Conservation (phyloP, 2,329 filamentous ascomycete species). For the Cladosporium colombiae region DNA sequence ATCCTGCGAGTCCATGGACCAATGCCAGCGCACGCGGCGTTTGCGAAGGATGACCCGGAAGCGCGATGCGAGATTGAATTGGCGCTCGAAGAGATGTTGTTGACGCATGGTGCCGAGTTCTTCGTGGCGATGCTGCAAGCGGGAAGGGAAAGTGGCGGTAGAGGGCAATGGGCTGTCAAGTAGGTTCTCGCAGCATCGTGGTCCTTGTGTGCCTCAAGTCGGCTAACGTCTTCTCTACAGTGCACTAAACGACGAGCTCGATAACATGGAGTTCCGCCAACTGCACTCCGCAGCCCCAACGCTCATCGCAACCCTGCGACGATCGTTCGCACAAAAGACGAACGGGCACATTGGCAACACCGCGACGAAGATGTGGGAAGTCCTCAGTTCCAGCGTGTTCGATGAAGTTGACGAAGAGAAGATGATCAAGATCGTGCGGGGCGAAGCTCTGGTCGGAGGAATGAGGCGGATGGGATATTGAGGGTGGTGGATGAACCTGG, state of each 20-base stretch:
- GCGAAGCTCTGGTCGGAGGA: slow-evolving; percentile 17
- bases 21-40: slow-evolving; percentile 28
- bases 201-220: no score
- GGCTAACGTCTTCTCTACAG: slow-evolving; percentile 22
- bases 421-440: slow-evolving; percentile 25
- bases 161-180: slow-evolving; percentile 25
- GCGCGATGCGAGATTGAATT: slow-evolving; percentile 37
- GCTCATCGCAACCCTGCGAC: slow-evolving; percentile 32
- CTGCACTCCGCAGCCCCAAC: slow-evolving; percentile 28
- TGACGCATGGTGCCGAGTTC: slow-evolving; percentile 34
- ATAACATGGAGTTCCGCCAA: slow-evolving; percentile 31
- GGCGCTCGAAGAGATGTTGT: slow-evolving; percentile 36
- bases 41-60: slow-evolving; percentile 25
- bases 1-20: slow-evolving; percentile 37
- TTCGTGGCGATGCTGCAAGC: slow-evolving; percentile 32
- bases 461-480: slow-evolving; percentile 20
- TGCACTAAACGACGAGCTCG: slow-evolving; percentile 29
- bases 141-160: not conserved
- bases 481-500: slow-evolving; percentile 1
- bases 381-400: slow-evolving; percentile 31
- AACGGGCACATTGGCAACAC: slow-evolving; percentile 17
- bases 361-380: slow-evolving; percentile 35
- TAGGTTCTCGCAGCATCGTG: slow-evolving; percentile 20
- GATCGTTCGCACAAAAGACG: slow-evolving; percentile 32
- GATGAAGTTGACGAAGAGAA: slow-evolving; percentile 31